Base-by-base conservation (phyloP, 2,329 filamentous ascomycete species). In the Periglandula ipomoeae region DNA sequence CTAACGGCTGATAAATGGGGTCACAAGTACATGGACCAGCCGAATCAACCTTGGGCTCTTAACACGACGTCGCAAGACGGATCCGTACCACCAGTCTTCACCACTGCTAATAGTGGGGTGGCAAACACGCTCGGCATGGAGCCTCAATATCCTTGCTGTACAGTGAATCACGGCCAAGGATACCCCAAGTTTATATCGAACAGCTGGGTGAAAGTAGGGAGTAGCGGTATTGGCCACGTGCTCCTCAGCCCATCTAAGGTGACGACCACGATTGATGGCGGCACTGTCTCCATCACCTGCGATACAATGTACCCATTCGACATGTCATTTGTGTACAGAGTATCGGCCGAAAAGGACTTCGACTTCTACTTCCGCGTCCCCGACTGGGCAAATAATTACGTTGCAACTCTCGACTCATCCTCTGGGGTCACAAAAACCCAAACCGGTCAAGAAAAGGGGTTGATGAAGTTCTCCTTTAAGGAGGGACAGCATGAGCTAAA, bases 81-180 rank as follows among this genome's bases (percentile, higher is more conserved):
- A 17, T 42, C 42, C 6, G 53, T 56, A 13, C 59, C 61, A 3
- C 56, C 51, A 3, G 46, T 63, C 4, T 79, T 76, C 58, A 77
- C 63, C 48, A 76, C 76, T 47, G 70, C 73, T 22, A 69, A 71
- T 44, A 61, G 58, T 5, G 65, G 61, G 5, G 51, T 60, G 8
- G 44, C 59, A 69, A 62, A 54, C 68, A 76, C 55, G 60, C 73
- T 50, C 55, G 75, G 74, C 1, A 61, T 78, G 13, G 74, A 77
- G 49, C 72, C 73, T 2, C 68, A 75, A 30, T 78, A 65, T 41
- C 71, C 72, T 1, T 81, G 76, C 60, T 81, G 77, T 54, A 78
- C 76, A 1, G 77, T 81, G 50, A 81, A 81, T 50, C 74, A 79
- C 53, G 72, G 70, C 1, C 75, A 79, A 55, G 78, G 73, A 8